phyloP scores from a whole-genome alignment of 1,284 basidiomycete genomes.

The Termitomyces sp. region DNA sequence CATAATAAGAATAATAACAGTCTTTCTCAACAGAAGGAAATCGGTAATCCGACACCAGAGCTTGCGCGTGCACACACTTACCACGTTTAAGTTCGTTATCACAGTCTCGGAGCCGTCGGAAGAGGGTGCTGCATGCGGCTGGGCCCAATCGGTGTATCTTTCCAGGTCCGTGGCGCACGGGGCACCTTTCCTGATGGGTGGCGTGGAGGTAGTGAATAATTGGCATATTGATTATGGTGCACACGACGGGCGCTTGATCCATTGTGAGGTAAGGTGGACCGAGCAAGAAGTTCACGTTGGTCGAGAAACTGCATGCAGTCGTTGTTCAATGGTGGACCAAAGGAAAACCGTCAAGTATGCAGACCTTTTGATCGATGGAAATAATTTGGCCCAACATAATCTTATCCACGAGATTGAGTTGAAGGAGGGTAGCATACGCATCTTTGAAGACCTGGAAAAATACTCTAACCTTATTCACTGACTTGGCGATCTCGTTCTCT shows the following conservation, averaged over 20 bases:
- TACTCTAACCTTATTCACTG: conserved; percentile 28
- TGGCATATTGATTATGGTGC: not conserved
- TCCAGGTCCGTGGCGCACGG: conserved; percentile 4
- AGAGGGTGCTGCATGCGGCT: not conserved
- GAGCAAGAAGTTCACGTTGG: conserved; percentile 2
- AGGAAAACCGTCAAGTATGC: not conserved
- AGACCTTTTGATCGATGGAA: conserved; percentile 21
- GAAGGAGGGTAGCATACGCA: conserved; percentile 24
- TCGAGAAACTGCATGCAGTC: conserved; percentile 4
- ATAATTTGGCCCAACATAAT: conserved; percentile 25
- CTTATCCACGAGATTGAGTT: conserved; percentile 13
- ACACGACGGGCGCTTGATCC: not conserved
- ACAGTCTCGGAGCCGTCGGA: not conserved
- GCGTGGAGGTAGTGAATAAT: conserved; percentile 3
- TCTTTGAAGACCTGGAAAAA: conserved; percentile 35
- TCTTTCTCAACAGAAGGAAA: not conserved
- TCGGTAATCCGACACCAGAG: not conserved
- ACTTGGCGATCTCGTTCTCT: conserved; percentile 39
- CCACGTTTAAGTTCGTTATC: not conserved
- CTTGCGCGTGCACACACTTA: not conserved
- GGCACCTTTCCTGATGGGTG: not conserved
- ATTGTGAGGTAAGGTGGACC: not conserved
- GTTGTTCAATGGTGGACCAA: not conserved
- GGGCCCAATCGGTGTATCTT: not conserved
- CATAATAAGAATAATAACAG: not conserved